phyloP scores from a whole-genome alignment of 306 rosid genomes.

The Acmispon strigosus region DNA sequence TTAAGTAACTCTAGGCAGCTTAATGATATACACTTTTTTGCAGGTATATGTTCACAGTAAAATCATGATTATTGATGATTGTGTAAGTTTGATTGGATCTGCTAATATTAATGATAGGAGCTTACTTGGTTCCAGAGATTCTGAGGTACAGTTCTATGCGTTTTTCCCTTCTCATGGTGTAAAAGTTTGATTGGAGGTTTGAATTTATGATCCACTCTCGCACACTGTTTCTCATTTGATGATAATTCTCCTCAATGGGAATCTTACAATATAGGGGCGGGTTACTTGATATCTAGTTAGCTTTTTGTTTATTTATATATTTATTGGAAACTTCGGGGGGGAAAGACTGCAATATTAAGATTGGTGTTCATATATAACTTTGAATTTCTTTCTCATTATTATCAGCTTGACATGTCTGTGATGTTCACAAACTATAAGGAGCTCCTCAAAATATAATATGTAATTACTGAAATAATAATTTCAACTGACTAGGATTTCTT shows the following conservation, averaged over 20 bases:
- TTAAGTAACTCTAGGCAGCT: slow-evolving; percentile 18
- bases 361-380: neutral
- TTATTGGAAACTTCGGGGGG: neutral
- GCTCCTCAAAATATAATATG: neutral
- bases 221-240: neutral
- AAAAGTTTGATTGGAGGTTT: slow-evolving; percentile 1
- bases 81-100: slow-evolving; percentile 76
- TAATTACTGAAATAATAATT: slow-evolving; percentile 1
- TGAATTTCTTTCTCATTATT: neutral
- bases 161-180: slow-evolving; percentile 5
- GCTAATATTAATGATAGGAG: slow-evolving; percentile 99
- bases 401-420: slow-evolving; percentile 5
- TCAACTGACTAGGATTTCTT: neutral
- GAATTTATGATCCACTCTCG: neutral
- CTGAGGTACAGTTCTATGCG: slow-evolving; percentile 60
- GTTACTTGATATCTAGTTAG: neutral
- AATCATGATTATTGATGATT: slow-evolving; percentile 89
- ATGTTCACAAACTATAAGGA: neutral
- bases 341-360: neutral
- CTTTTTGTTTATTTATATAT: neutral
- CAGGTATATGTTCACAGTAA: slow-evolving; percentile 98
- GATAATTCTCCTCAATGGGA: neutral
- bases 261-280: neutral
- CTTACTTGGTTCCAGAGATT: slow-evolving; percentile 92
- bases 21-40: slow-evolving; percentile 5